Percentiles rank a stretch among this genome's conserved stretches.
Evolutionary conservation across 805 yeast genomes (phyloP).

Genomic region (Zygosaccharomyces lentus): DNA sequence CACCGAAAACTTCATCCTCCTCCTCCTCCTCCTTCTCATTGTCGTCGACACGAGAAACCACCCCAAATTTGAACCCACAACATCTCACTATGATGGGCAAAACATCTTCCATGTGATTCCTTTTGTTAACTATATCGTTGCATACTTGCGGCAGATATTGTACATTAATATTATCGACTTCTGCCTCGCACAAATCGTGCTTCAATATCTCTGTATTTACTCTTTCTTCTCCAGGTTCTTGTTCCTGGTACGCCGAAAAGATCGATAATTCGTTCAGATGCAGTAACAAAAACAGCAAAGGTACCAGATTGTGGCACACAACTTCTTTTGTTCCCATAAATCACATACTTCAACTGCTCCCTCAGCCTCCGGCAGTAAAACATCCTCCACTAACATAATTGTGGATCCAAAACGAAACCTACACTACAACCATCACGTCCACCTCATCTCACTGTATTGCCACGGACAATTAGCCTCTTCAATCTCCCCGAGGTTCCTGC

Average conservation of each 20-base stretch:
- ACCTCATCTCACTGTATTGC: not conserved
- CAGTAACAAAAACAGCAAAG: not conserved
- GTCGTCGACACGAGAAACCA: not conserved
- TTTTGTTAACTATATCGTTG: not conserved
- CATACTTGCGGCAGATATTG: constrained; percentile 1
- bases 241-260: not conserved
- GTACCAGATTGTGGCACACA: too few species aligned
- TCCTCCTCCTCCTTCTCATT: not conserved
- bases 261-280: not conserved
- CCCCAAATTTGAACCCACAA: not conserved
- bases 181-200: not conserved
- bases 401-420: too few species aligned
- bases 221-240: not conserved
- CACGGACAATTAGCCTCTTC: too few species aligned
- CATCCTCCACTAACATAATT: too few species aligned
- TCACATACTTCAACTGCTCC: too few species aligned
- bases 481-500: too few species aligned
- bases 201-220: not conserved
- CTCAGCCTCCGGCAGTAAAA: too few species aligned
- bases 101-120: not conserved
- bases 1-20: not conserved
- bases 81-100: not conserved
- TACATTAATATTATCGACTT: not conserved
- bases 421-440: not conserved
- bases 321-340: too few species aligned